Base-by-base conservation (phyloP, 1,284 basidiomycete genomes). In the Naganishia liquefaciens region DNA sequence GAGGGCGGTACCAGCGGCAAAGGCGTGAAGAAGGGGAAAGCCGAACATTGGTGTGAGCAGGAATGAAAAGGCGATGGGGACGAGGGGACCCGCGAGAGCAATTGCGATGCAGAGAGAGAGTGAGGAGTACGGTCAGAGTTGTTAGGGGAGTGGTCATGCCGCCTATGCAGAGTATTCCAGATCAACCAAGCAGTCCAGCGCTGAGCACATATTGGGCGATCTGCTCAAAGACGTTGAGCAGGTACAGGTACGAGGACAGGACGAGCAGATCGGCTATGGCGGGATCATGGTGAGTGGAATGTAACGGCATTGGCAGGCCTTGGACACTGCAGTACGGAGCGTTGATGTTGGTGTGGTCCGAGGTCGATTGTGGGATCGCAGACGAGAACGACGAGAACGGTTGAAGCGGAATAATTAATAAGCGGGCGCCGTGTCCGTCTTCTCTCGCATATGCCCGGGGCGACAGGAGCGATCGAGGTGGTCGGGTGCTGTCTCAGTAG, bases 1-100 rank as follows among this genome's bases (percentile, higher is more conserved):
- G 0, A 85, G 75, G 0, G 83, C 81, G 2, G 84, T 81, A 1
- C 84, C 84, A 0, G 82, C 80, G 0, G 82, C 79, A 68, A 86
- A 85, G 2, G 81, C 77, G 67, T 84, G 80, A 0, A 84, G 69
- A 0, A 75, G 68, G 1, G 75, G 71, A 53, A 76, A 80, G 1
- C 68, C 68, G 49, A 80, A 82, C 72, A 71, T 66, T 71, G 80
- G 78, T 23, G 81, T 73, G 11, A 82, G 80, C 10, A 83, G 72
- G 49, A 82, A 74, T 44, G 77, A 78, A 28, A 81, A 68, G 0
- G 75, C 81, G 62, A 85, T 81, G 0, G 84, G 84, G 0, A 80
- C 49, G 0, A 77, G 69, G 25, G 85, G 76, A 2, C 84, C 84
- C 0, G 80, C 80, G 7, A 80, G 58, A 0, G 84, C 84, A 30